phyloP scores from a whole-genome alignment of 768 basidiomycete species.

The Mycena chlorophos region DNA sequence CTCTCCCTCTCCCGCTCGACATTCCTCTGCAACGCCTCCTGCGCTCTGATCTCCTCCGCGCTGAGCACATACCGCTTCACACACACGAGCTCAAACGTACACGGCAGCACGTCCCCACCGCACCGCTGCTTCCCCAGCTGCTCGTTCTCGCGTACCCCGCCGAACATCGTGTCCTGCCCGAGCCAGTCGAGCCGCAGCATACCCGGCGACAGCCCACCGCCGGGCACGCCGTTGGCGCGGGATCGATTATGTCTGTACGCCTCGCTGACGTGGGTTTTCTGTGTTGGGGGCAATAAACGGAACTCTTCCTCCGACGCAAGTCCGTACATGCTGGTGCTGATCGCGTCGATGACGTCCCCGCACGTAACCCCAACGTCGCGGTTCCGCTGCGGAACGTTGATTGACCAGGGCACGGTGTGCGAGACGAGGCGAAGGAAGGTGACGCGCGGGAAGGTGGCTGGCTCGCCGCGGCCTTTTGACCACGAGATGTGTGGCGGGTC shows the following conservation, averaged over 20 bases:
- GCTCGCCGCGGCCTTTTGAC: constrained; percentile 61
- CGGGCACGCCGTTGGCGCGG: constrained; percentile 62
- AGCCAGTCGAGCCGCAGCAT: constrained; percentile 72
- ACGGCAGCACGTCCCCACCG: constrained; percentile 49
- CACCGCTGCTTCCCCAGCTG: constrained; percentile 42
- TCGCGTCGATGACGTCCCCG: constrained; percentile 59
- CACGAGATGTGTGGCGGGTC: constrained; percentile 63
- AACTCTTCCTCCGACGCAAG: constrained; percentile 56
- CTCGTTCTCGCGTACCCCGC: constrained; percentile 56
- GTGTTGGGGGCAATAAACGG: constrained; percentile 36
- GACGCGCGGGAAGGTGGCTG: constrained; percentile 66
- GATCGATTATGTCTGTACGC: constrained; percentile 70
- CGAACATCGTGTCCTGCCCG: constrained; percentile 57
- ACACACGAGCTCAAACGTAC: constrained; percentile 62
- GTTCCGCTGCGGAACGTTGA: constrained; percentile 48
- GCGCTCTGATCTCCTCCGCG: constrained; percentile 50
- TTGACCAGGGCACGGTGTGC: constrained; percentile 54
- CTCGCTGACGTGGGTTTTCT: constrained; percentile 44
- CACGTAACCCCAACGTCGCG: constrained; percentile 60
- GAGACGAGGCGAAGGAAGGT: constrained; percentile 54
- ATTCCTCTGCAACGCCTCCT: constrained; percentile 38
- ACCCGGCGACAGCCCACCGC: constrained; percentile 62
- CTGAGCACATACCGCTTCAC: constrained; percentile 47
- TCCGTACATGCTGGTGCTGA: constrained; percentile 51
- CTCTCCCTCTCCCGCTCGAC: constrained; percentile 24